These are phyloP conservation scores for Fraxinus paxiana DNA, from an alignment of 305 asterid genomes.

Conservation along the genomic window DNA sequence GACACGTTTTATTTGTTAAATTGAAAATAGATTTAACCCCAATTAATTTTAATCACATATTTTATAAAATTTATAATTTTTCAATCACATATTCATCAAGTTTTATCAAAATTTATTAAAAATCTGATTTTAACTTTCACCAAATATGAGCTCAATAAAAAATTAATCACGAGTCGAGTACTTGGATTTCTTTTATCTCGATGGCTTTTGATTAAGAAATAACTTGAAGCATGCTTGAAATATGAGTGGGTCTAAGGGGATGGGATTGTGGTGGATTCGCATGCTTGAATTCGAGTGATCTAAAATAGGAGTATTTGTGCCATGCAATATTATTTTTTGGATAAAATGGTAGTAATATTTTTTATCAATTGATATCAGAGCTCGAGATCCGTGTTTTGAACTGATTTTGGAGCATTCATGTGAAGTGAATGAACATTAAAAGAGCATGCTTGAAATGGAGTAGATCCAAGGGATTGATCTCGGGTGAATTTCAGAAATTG, in stretches of 20 bases:
- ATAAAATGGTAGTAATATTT: neutral
- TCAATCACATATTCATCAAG: too few species aligned
- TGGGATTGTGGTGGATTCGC: neutral
- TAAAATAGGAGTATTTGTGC: too few species aligned
- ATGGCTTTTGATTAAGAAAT: neutral
- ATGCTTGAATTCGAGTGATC: neutral
- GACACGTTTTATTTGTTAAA: neutral
- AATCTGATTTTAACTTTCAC: too few species aligned
- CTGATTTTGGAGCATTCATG: neutral
- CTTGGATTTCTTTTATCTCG: neutral
- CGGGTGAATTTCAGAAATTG: neutral
- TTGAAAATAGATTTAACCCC: too few species aligned
- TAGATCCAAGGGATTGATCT: neutral
- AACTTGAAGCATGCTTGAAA: neutral
- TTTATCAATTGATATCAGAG: too few species aligned
- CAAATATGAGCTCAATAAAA: too few species aligned
- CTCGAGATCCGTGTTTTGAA: too few species aligned
- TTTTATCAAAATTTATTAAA: too few species aligned
- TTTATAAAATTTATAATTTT: too few species aligned
- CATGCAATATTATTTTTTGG: too few species aligned
- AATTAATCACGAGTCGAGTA: neutral
- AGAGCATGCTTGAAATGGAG: neutral
- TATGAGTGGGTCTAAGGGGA: neutral
- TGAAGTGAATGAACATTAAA: too few species aligned
- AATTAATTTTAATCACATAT: too few species aligned